Base-by-base conservation (phyloP, 75 land plant species). In the Pinus tabuliformis region DNA sequence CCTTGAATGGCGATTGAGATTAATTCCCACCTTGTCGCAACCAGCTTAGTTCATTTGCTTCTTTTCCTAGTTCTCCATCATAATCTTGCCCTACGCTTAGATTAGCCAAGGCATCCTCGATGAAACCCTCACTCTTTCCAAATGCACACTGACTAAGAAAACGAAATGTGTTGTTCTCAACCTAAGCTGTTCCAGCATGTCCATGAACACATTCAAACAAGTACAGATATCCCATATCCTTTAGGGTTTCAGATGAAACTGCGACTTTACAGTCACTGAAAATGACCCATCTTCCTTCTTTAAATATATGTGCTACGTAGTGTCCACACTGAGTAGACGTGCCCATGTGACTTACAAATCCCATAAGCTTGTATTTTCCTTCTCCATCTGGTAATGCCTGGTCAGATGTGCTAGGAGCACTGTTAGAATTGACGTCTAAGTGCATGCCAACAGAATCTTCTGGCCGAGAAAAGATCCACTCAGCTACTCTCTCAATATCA, bases 311-410 rank as follows among this genome's bases (percentile, higher is more conserved):
- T 22, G 94, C 99, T 28, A 97, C 99, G 77, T 97, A 97, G 70
- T 97, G 99, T 3, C 99, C 99, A 77, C 98, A 91, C 24, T 95
- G 98, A 6, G 99, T 95, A 1, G 99, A 97, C 11, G 96, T 91
- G 36, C 99, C 99, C 73, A 97, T 97, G 78, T 97, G 99, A 81
- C 99, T 97, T 42, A 97, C 86, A 61, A 97, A 77, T 58, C 86
- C 98, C 79, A 95, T 65, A 36, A 97, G 98, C 84, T 79, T 83
- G 79, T 97, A 97, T 78, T 79, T 93, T 83, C 98, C 99, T 72
- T 76, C 77, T 76, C 99, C 99, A 89, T 97, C 96, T 21, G 94
- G 90, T 11, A 91, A 76, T 52, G 61, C 81, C 68, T 79, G 72
- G 74, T 85, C 84, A 68, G 56, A 71, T 52, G 81, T 66, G 62